Percentiles rank a stretch among this genome's conserved stretches.
phyloP scores from a whole-genome alignment of 495 filamentous ascomycete species.

The Aspergillus leporis region DNA sequence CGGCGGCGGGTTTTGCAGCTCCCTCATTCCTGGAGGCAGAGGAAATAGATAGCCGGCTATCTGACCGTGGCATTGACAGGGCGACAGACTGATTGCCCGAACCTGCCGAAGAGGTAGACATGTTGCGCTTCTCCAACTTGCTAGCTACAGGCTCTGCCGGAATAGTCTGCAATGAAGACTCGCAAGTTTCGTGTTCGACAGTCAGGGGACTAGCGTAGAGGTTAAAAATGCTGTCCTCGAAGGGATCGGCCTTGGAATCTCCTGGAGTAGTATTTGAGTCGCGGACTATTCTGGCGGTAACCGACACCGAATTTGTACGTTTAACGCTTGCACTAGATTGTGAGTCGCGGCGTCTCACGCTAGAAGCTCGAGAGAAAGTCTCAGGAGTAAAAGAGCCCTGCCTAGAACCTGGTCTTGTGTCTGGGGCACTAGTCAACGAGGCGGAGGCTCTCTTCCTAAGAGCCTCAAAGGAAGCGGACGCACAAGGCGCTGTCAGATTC shows the following conservation, averaged over 20 bases:
- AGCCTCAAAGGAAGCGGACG: slow-evolving; percentile 43
- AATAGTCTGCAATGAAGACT: slow-evolving; percentile 17
- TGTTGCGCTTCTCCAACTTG: slow-evolving; percentile 31
- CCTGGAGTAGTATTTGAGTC: slow-evolving; percentile 43
- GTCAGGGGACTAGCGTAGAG: slow-evolving; percentile 71
- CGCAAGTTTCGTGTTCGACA: slow-evolving; percentile 64
- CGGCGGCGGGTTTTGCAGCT: slow-evolving; percentile 40
- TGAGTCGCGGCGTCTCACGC: slow-evolving; percentile 31
- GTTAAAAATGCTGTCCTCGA: slow-evolving; percentile 53
- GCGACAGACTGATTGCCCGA: slow-evolving; percentile 25
- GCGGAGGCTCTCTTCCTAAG: slow-evolving; percentile 37
- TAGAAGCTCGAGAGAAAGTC: slow-evolving; percentile 31
- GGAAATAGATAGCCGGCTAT: slow-evolving; percentile 42
- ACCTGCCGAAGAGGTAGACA: slow-evolving; percentile 39
- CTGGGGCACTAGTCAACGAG: slow-evolving; percentile 27
- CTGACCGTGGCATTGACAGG: slow-evolving; percentile 30
- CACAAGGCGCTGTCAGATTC: slow-evolving; percentile 24
- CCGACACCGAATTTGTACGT: slow-evolving; percentile 65
- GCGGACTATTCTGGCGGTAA: slow-evolving; percentile 75
- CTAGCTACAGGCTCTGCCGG: slow-evolving; percentile 16
- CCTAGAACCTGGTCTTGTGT: slow-evolving; percentile 17
- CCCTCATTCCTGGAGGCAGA: slow-evolving; percentile 39
- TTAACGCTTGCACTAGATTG: slow-evolving; percentile 28
- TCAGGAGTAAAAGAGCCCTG: slow-evolving; percentile 23
- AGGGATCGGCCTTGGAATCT: slow-evolving; percentile 38